Base-by-base conservation (phyloP, 2,329 filamentous ascomycete species). In the Fusarium setosum region DNA sequence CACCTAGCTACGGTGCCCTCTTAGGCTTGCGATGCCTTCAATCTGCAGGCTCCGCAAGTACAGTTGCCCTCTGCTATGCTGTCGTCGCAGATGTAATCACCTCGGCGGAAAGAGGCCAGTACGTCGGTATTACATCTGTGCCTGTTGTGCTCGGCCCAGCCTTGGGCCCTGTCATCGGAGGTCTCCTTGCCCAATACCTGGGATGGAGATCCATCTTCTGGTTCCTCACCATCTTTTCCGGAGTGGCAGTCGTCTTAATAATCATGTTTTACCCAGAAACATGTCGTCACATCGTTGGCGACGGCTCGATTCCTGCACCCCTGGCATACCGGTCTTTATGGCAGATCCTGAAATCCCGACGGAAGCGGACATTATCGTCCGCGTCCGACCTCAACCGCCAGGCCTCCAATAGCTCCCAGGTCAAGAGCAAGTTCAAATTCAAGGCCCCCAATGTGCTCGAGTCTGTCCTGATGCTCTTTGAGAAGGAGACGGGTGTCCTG, bases 11-110 rank as follows among this genome's bases (percentile, higher is more conserved):
- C 60, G 74, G 76, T 0, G 78, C 84, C 0, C 74, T 90, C 4
- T 67, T 90, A 6, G 78, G 85, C 2, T 74, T 89, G 5, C 79
- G 88, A 4, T 84, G 82, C 67, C 70, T 89, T 3, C 88, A 90
- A 68, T 86, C 83, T 6, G 81, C 84, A 1, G 87, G 88, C 0
- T 87, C 83, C 37, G 86, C 83, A 54, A 84, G 84, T 3, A 90
- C 88, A 0, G 80, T 91, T 5, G 84, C 89, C 0, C 77, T 92
- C 4, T 79, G 78, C 24, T 76, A 75, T 24, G 89, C 85, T 0
- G 84, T 92, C 1, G 83, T 92, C 2, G 86, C 86, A 1, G 90
- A 93, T 70, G 79, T 90, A 7, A 80, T 86, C 11, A 90, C 88
- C 0, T 84, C 84, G 3, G 83, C 84, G 1, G 89, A 92, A 70